These are phyloP conservation scores for Macaranga tanarius DNA, from an alignment of 441 rosid genomes.

Conservation along the genomic window DNA sequence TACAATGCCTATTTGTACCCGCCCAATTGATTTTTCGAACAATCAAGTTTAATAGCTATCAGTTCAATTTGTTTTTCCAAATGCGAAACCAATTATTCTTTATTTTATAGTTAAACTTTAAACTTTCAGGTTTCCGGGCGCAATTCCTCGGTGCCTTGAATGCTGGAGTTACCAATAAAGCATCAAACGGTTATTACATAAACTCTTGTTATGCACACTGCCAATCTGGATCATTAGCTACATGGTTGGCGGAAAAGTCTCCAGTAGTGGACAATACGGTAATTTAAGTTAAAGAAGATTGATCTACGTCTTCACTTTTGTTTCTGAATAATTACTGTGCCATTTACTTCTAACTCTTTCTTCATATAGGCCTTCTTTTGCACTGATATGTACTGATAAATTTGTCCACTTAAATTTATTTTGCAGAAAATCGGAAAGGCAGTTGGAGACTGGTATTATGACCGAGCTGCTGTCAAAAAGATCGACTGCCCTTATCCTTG, in stretches of 20 bases:
- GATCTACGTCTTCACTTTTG: too few relatives aligned
- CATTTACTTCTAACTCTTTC: not conserved
- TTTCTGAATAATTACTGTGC: not conserved
- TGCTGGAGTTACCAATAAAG: conserved; percentile 41
- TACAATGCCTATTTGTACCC: not conserved
- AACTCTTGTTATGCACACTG: conserved; percentile 86
- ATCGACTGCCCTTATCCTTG: conserved; percentile 89
- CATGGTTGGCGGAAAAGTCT: conserved; percentile 66
- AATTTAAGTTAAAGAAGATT: not conserved
- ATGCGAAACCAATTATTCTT: not conserved
- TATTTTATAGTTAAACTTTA: not conserved
- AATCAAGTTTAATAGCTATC: too few relatives aligned
- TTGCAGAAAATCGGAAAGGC: conserved; percentile 85
- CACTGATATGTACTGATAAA: too few relatives aligned
- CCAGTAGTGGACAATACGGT: conserved; percentile 58
- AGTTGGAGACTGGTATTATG: conserved; percentile 88
- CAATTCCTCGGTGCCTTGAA: conserved; percentile 64
- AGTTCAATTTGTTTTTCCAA: too few relatives aligned
- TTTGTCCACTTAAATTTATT: not conserved
- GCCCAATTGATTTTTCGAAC: too few relatives aligned
- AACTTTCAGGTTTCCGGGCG: conserved; percentile 55
- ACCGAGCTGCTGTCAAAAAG: conserved; percentile 52
- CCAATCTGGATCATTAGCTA: conserved; percentile 68
- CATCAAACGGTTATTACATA: conserved; percentile 69
- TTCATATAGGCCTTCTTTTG: too few relatives aligned